Evolutionary conservation across 345 rosid genomes (phyloP).

Genomic region (Citrus hindsii): DNA sequence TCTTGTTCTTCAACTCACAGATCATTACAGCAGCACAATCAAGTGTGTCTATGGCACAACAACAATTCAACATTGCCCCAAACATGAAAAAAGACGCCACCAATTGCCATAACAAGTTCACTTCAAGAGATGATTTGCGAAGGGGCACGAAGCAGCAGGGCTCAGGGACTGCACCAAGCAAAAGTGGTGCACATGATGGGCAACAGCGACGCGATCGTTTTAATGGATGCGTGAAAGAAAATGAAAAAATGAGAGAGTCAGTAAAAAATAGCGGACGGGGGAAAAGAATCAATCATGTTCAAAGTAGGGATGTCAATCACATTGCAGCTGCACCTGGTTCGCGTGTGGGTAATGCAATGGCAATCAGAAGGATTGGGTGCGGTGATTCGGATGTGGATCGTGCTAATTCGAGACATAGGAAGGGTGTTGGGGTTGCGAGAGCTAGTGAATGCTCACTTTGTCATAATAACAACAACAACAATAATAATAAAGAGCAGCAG

Average conservation of each 20-base stretch:
- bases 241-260: neutral
- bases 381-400: conserved; percentile 29
- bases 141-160: neutral
- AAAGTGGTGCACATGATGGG: neutral
- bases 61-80: neutral
- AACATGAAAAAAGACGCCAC: neutral
- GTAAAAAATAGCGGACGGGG: neutral
- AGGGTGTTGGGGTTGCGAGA: neutral
- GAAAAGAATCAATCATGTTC: neutral
- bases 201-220: neutral
- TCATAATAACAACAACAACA: neutral
- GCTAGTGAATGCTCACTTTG: neutral
- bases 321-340: neutral
- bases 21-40: conserved; percentile 30
- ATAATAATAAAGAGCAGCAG: neutral
- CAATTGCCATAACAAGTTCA: too few species aligned
- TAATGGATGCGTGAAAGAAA: too few species aligned
- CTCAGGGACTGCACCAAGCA: neutral
- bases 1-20: conserved; percentile 19
- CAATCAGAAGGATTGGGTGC: conserved; percentile 39
- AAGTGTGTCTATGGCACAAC: conserved; percentile 9
- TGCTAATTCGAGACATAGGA: neutral
- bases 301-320: neutral
- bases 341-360: neutral
- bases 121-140: neutral